Percentiles rank a stretch among this genome's conserved stretches.
These are phyloP conservation scores for Aspergillus neoniger DNA, from an alignment of 2,329 filamentous ascomycete species.

Conservation along the genomic window DNA sequence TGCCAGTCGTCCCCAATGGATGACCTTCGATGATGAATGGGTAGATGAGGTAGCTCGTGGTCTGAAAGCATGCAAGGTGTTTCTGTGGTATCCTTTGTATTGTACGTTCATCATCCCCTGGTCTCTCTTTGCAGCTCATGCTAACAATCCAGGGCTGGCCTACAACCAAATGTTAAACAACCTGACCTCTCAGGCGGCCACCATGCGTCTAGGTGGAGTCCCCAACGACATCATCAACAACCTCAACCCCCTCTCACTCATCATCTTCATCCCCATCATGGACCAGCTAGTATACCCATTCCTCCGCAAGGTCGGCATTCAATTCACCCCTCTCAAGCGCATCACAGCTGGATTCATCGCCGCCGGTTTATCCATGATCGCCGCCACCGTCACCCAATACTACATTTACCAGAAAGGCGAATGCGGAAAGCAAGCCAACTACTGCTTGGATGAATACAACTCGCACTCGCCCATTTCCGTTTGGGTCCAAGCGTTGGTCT, in stretches of 20 bases:
- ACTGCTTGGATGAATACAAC: conserved; percentile 48
- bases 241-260: conserved; percentile 55
- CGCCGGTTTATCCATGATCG: conserved; percentile 52
- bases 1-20: conserved; percentile 43
- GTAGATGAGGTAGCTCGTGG: conserved; percentile 76
- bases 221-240: conserved; percentile 60
- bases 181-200: conserved; percentile 57
- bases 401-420: conserved; percentile 61
- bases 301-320: conserved; percentile 49
- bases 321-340: conserved; percentile 57
- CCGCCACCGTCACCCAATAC: conserved; percentile 52
- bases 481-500: conserved; percentile 54
- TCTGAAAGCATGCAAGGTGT: conserved; percentile 69
- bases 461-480: conserved; percentile 64
- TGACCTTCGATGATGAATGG: conserved; percentile 82
- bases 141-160: conserved; percentile 38
- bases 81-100: conserved; percentile 59
- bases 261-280: conserved; percentile 58
- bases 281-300: conserved; percentile 56
- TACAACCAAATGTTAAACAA: conserved; percentile 60
- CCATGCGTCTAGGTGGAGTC: conserved; percentile 54
- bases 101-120: conserved; percentile 29
- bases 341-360: conserved; percentile 55
- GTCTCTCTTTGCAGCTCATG: not conserved
- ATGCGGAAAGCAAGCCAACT: conserved; percentile 59